phyloP scores from a whole-genome alignment of 2,329 filamentous ascomycete genomes.

The Microdochium paspali region DNA sequence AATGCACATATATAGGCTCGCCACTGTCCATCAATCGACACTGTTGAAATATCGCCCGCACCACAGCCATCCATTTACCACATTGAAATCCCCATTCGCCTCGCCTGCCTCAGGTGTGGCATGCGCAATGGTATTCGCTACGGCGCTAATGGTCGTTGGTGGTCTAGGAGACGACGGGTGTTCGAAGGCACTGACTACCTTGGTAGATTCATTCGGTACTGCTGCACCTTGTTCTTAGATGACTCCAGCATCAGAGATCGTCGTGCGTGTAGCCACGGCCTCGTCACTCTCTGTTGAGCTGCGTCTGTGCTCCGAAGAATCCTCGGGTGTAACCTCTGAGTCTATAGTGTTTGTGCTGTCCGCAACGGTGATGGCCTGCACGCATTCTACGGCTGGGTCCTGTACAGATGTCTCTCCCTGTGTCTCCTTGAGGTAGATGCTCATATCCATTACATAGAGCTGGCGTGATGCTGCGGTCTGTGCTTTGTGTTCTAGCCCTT shows the following conservation, averaged over 20 bases:
- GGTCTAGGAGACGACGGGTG: too few species aligned
- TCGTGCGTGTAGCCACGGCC: too few species aligned
- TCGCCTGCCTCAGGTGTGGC: neutral
- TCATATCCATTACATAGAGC: slow-evolving; percentile 7
- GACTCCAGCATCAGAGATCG: too few species aligned
- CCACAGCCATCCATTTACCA: neutral
- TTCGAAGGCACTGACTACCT: neutral
- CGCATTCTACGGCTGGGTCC: too few species aligned
- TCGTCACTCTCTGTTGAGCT: too few species aligned
- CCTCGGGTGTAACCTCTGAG: too few species aligned
- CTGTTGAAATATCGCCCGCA: neutral
- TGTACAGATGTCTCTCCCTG: neutral
- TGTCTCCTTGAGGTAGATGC: neutral
- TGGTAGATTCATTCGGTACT: slow-evolving; percentile 1
- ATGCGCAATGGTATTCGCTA: neutral
- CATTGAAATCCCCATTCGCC: neutral
- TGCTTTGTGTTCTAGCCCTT: slow-evolving; percentile 9
- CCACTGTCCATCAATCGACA: slow-evolving; percentile 2
- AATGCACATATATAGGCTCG: slow-evolving; percentile 8
- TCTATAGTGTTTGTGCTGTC: too few species aligned
- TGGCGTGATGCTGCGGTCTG: slow-evolving; percentile 8
- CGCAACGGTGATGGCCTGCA: too few species aligned
- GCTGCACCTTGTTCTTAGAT: neutral
- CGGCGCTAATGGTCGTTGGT: neutral
- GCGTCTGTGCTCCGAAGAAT: too few species aligned